Evolutionary conservation across 1,139 yeast genomes (phyloP), one percentile per base, ranked within the genome.

Genomic region (Yamadazyma jaroonii): DNA sequence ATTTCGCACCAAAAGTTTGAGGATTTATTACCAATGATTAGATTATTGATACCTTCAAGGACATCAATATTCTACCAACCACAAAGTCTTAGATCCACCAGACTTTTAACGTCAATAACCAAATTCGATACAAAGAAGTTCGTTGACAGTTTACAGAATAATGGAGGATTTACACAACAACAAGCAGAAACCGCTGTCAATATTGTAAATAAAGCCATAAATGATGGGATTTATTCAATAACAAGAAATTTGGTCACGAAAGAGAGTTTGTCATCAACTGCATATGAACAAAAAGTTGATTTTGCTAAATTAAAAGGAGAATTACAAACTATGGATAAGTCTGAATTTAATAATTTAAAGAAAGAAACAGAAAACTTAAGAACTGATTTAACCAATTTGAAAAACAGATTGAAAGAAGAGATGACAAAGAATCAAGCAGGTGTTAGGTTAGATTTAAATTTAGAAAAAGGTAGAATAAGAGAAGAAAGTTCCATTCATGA

Each of bases 241-340:
- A 81, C 92, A 14, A 73, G 80, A 34, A 85, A 84, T 52, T 66
- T 90, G 39, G 95, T 90, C 12, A 79, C 89, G 27, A 83, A 87
- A 50, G 96, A 89, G 50, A 80, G 82, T 31, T 72, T 90, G 34
- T 79, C 88, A 13, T 81, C 92, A 44, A 77, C 90, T 49, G 84
- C 96, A 6, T 92, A 92, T 59, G 96, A 90, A 56, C 98, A 92
- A 53, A 87, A 92, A 53, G 97, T 92, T 24, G 97, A 90, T 59
- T 92, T 92, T 71, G 95, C 96, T 32, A 90, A 90, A 57, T 74
- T 90, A 43, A 84, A 89, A 57, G 95, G 95, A 26, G 97, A 90
- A 59, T 71, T 90, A 38, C 90, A 86, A 54, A 82, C 90, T 32
- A 78, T 87, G 64, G 98, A 92, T 63, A 81, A 84, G 56, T 76